Base-by-base conservation (phyloP, 768 basidiomycete genomes). In the Podaxis pistillaris region DNA sequence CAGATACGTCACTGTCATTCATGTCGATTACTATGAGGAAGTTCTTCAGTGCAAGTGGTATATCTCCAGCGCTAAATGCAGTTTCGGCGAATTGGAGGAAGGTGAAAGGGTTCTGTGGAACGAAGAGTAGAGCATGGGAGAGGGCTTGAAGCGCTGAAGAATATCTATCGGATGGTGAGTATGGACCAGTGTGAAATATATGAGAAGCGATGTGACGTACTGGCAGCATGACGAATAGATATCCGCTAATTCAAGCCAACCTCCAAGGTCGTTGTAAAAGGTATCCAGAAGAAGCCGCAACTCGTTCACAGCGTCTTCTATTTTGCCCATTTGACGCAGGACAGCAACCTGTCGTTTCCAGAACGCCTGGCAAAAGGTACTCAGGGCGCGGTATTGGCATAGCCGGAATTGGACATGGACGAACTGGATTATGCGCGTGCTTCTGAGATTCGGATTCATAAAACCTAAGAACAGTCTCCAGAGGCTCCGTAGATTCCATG, bases 301-400 rank as follows among this genome's bases (percentile, higher is more conserved):
- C 68, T 94, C 86, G 9, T 86, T 82, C 1, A 90, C 86, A 0
- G 91, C 88, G 54, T 80, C 80, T 56, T 93, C 86, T 0, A 83
- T 73, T 69, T 83, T 83, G 51, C 91, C 87, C 6, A 76, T 78
- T 9, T 85, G 79, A 50, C 88, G 78, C 9, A 90, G 80, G 11
- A 94, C 83, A 0, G 91, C 86, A 65, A 93, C 86, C 58, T 86
- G 84, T n/a, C 94, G 85, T 68, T 94, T 93, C 87, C 92, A 93
- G 36, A 83, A 73, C 1, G 84, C 83, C 93, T 87, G 59, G 4
- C 30, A 13, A 28, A 12, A 28, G 17, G 1, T 17, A 9, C 33
- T 67, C 24, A 68, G 58, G 17, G 4, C 8, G 9, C 17, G 49
- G 37, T 15, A 47, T 4, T 8, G 46, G 40, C 30, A 13, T 12